These are phyloP conservation scores for Chenopodium album DNA, from an alignment of 148 eudicot genomes.

Conservation along the genomic window DNA sequence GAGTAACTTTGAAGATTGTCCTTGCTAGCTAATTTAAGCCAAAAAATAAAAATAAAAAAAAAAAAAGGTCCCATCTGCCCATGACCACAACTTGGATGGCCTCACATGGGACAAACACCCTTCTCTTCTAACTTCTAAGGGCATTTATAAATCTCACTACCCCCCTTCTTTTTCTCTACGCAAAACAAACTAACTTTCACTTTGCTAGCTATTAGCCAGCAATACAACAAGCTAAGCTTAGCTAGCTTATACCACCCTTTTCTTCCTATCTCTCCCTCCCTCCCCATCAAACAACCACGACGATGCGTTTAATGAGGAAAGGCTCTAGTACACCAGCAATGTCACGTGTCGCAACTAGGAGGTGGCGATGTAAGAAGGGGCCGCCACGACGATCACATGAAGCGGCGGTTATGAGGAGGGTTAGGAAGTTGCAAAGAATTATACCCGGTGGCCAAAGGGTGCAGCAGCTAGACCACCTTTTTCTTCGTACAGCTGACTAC, in stretches of 20 bases:
- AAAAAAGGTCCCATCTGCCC: constrained; percentile 18
- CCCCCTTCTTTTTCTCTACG: not conserved
- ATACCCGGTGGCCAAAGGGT: constrained; percentile 51
- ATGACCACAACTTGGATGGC: constrained; percentile 29
- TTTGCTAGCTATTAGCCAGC: not conserved
- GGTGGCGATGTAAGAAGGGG: constrained; percentile 1
- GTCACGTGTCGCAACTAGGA: constrained; percentile 1
- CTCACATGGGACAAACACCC: constrained; percentile 33
- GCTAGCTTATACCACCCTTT: not conserved
- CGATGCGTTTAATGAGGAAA: constrained; percentile 3
- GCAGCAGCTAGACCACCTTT: constrained; percentile 37
- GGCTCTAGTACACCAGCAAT: not conserved
- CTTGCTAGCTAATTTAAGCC: constrained; percentile 23
- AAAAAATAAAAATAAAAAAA: not conserved
- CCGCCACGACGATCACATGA: not conserved
- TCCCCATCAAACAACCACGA: too few species aligned
- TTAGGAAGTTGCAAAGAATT: constrained; percentile 50
- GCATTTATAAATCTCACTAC: constrained; percentile 25
- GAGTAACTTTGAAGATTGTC: not conserved
- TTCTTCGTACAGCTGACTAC: constrained; percentile 50
- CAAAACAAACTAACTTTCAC: not conserved
- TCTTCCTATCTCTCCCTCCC: too few species aligned
- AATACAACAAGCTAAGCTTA: not conserved
- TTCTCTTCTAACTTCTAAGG: not conserved
- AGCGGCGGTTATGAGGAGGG: constrained; percentile 40